Evolutionary conservation across 108 stramenopile genomes (phyloP).

Genomic region (Stephanodiscus triporus): DNA sequence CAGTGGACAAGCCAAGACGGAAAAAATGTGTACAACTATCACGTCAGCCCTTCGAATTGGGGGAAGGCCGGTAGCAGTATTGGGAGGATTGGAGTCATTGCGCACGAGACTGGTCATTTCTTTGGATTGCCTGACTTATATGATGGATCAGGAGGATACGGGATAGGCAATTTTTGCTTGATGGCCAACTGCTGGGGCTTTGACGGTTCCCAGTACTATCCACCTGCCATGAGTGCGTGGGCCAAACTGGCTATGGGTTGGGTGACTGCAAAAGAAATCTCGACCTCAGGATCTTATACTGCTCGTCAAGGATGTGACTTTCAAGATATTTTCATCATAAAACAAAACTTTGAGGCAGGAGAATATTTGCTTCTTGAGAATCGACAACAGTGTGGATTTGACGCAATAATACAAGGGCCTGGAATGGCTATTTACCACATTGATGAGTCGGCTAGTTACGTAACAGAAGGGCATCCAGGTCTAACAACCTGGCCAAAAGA

Average conservation of each 20-base stretch:
- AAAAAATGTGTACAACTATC: conserved; percentile 43
- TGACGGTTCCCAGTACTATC: conserved; percentile 45
- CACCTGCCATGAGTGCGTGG: conserved; percentile 61
- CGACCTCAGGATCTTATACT: conserved; percentile 44
- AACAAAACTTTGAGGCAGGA: conserved; percentile 39
- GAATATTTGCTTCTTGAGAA: conserved; percentile 79
- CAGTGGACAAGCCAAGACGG: conserved; percentile 16
- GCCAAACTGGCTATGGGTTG: conserved; percentile 57
- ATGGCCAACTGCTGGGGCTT: conserved; percentile 59
- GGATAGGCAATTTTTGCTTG: conserved; percentile 50
- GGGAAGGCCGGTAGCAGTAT: conserved; percentile 41
- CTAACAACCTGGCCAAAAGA: conserved; percentile 64
- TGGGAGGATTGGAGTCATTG: conserved; percentile 55
- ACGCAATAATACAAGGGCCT: conserved; percentile 42
- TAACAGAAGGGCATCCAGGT: conserved; percentile 49
- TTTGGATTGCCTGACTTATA: conserved; percentile 59
- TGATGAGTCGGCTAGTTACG: conserved; percentile 47
- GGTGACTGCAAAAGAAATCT: conserved; percentile 49
- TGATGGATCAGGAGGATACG: conserved; percentile 37
- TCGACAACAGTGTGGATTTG: conserved; percentile 58
- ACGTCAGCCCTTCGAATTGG: conserved; percentile 46
- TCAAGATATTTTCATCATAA: conserved; percentile 52
- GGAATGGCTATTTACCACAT: conserved; percentile 72
- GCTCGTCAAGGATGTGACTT: conserved; percentile 26
- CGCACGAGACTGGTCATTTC: conserved; percentile 53